Base-by-base conservation (phyloP, 768 basidiomycete genomes). In the Rubroboletus pulcherrimus region DNA sequence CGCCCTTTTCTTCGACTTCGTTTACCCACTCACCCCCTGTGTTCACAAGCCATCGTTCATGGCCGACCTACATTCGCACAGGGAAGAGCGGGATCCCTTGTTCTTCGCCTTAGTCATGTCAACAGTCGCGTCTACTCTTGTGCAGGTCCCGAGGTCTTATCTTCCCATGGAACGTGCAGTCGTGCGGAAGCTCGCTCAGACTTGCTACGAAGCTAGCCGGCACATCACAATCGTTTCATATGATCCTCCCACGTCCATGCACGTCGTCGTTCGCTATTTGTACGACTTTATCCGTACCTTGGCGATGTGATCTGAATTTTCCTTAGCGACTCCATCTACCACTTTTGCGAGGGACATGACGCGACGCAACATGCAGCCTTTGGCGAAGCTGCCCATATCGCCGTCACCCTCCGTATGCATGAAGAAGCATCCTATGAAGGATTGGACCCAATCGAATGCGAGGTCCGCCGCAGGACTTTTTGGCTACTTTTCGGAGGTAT, bases 51-150 rank as follows among this genome's bases (percentile, higher is more conserved):
- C 91, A 29, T 90, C 89, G 2, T 94, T 94, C 70, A 87, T 93
- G 83, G 87, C 89, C n/a, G 93, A 93, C 73, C 76, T 97, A 31
- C 84, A 87, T 59, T 77, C 83, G 0, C 82, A 82, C 41, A 73
- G 91, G 55, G 93, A 95, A 73, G 91, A 94, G 66, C 81, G 84
- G 19, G 90, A 95, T 63, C 91, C 92, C 29, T 81, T 95, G 38
- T 96, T 94, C 76, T 94, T 91, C 64, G 87, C 92, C 5, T 74
- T 96, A 30, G 89, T 97, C 59, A 89, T 94, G 86, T 89, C 87
- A 14, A 91, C 91, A 10, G 83, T 94, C 17, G 90, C 92, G 4
- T 87, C 86, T 15, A 95, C 93, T 1, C 77, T 95, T 11, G 89
- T 93, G 5, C 93, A 95, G 71, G 84, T 94, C 6, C 93, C 93